Evolutionary conservation across 768 basidiomycete genomes (phyloP), one percentile per base, ranked within the genome.

Genomic region (Tricholoma terreum): DNA sequence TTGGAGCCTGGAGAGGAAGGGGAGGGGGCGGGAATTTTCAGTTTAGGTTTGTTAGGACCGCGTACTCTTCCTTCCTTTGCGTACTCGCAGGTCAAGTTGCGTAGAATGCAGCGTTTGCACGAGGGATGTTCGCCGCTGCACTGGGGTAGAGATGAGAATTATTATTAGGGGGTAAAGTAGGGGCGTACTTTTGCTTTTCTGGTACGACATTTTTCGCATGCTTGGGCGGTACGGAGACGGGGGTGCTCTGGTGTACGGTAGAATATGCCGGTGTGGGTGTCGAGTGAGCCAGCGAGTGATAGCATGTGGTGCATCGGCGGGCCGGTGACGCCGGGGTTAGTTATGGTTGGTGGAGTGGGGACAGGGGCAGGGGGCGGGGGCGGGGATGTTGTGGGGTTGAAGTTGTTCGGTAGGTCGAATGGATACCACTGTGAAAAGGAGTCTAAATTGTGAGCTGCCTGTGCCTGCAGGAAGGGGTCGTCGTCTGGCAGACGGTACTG

Each of bases 61-160:
- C 83, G 76, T 46, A 85, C 80, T 45, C 84, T 75, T 2, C 85
- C 82, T 71, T 88, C 86, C 50, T 83, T 78, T 0, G 84, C 82
- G 63, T 91, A 90, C 48, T 84, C 80, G 70, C 89, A 90, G 2
- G 71, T 60, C 36, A 89, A 72, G 0, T 85, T 83, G 5, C 86
- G 76, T 3, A 69, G 72, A 6, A 78, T 66, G 68, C 89, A 90
- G 10, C 89, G 83, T 61, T 83, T 78, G 68, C 89, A 91, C 0
- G 80, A 68, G 0, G 89, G 87, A 53, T 84, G 84, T 34, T 87
- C 85, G 38, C 89, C 87, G 59, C 82, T 85, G 69, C 88, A 90
- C 86, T 89, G 67, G 45, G 34, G 15, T 19, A 40, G 40, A 24
- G 35, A 52, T 21, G 27, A 52, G 31, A 50, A 48, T 19, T 1